Percentiles rank a stretch among this genome's conserved stretches.
phyloP scores from a whole-genome alignment of 2,329 filamentous ascomycete genomes.

The Lojkania enalia region DNA sequence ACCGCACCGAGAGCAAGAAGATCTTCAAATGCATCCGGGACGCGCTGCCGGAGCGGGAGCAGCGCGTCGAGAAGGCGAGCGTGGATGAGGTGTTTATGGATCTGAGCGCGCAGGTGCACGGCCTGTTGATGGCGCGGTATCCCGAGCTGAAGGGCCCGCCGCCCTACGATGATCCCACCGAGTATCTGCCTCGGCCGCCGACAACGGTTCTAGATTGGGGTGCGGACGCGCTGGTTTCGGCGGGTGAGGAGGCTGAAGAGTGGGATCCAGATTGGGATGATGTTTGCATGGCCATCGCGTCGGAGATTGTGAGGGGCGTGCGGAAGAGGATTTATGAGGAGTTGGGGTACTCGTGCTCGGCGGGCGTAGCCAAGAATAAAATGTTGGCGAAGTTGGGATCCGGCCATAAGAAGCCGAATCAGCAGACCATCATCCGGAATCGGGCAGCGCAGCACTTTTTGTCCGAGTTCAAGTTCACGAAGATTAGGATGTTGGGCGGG shows the following conservation, averaged over 20 bases:
- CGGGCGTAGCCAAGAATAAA: slow-evolving; percentile 87
- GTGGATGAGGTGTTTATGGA: slow-evolving; percentile 97
- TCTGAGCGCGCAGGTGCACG: slow-evolving; percentile 80
- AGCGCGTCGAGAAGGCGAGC: slow-evolving; percentile 87
- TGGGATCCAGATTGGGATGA: slow-evolving; percentile 96
- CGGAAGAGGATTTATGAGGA: slow-evolving; percentile 68
- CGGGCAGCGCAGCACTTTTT: slow-evolving; percentile 80
- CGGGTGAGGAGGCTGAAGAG: slow-evolving; percentile 74
- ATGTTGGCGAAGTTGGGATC: slow-evolving; percentile 94
- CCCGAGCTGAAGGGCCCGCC: slow-evolving; percentile 69
- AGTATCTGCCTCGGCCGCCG: slow-evolving; percentile 72
- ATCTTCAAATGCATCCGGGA: slow-evolving; percentile 82
- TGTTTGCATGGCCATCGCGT: slow-evolving; percentile 80
- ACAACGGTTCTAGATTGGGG: slow-evolving; percentile 80
- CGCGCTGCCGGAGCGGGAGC: slow-evolving; percentile 64
- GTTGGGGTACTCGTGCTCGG: slow-evolving; percentile 89
- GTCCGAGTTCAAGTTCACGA: slow-evolving; percentile 85
- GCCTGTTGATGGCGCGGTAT: slow-evolving; percentile 73
- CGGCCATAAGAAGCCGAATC: slow-evolving; percentile 88
- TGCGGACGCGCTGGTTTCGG: slow-evolving; percentile 77
- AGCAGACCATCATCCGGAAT: slow-evolving; percentile 90
- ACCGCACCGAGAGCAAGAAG: slow-evolving; percentile 79
- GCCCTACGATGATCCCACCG: slow-evolving; percentile 73
- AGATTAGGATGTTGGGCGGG: slow-evolving; percentile 91
- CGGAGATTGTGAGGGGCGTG: slow-evolving; percentile 82